phyloP scores from a whole-genome alignment of 352 stramenopile species.

The Globisporangium abappressorium region DNA sequence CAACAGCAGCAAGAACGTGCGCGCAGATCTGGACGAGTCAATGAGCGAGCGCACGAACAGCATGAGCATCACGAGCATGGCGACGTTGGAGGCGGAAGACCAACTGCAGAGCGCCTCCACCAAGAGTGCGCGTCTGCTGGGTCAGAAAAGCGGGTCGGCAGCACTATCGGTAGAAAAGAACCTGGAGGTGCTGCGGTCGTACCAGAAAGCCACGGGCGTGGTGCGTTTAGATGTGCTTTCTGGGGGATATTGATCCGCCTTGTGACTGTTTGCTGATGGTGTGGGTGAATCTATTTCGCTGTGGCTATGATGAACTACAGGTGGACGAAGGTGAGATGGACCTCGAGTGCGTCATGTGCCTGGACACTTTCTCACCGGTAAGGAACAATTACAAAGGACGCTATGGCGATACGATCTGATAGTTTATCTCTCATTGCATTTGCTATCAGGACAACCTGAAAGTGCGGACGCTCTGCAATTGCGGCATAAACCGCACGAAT shows the following conservation, averaged over 20 bases:
- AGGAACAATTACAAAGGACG: not conserved
- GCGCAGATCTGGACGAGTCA: not conserved
- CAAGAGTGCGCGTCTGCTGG: slow-evolving; percentile 14
- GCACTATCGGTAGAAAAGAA: slow-evolving; percentile 23
- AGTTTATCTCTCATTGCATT: not conserved
- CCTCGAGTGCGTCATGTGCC: slow-evolving; percentile 86
- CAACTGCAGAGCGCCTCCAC: slow-evolving; percentile 10
- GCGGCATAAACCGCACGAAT: slow-evolving; percentile 88
- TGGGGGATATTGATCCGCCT: not conserved
- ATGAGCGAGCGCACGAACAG: not conserved
- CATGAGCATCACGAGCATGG: slow-evolving; percentile 3
- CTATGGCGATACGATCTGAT: not conserved
- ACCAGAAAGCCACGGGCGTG: slow-evolving; percentile 62
- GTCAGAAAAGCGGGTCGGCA: slow-evolving; percentile 3
- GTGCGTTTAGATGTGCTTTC: slow-evolving; percentile 21
- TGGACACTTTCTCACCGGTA: slow-evolving; percentile 68
- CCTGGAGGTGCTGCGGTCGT: slow-evolving; percentile 57
- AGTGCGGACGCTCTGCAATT: slow-evolving; percentile 83
- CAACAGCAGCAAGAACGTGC: slow-evolving; percentile 10
- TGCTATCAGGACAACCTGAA: slow-evolving; percentile 61
- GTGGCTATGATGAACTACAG: slow-evolving; percentile 17
- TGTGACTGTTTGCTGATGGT: slow-evolving; percentile 6
- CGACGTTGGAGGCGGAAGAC: slow-evolving; percentile 12
- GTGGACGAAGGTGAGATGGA: slow-evolving; percentile 60
- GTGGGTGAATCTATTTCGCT: slow-evolving; percentile 2